phyloP scores from a whole-genome alignment of 768 basidiomycete species.

The Xerocomus spinulosus region DNA sequence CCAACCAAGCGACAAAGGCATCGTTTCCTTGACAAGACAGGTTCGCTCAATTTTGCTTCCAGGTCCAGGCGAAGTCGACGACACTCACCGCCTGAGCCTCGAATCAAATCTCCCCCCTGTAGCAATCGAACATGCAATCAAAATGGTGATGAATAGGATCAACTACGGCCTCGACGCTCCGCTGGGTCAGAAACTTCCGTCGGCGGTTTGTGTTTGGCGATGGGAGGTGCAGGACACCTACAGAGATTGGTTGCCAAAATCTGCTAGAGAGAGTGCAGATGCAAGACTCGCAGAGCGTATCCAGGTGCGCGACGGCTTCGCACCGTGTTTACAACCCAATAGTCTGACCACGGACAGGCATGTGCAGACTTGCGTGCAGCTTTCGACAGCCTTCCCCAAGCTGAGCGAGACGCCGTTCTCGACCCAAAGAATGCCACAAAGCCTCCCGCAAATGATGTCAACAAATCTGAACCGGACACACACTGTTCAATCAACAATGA shows the following conservation, averaged over 20 bases:
- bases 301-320: constrained; percentile 42
- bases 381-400: constrained; percentile 55
- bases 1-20: constrained; percentile 62
- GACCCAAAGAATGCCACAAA: constrained; percentile 41
- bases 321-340: neutral
- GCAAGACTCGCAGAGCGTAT: constrained; percentile 57
- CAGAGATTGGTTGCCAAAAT: constrained; percentile 63
- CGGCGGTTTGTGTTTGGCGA: constrained; percentile 70
- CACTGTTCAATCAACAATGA: constrained; percentile 1
- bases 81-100: constrained; percentile 30
- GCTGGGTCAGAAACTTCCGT: constrained; percentile 50
- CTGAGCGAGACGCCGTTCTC: constrained; percentile 53
- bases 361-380: constrained; percentile 49
- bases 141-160: constrained; percentile 54
- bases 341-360: constrained; percentile 40
- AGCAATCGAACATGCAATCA: constrained; percentile 62
- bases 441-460: constrained; percentile 35
- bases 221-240: constrained; percentile 75
- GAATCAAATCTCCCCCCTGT: constrained; percentile 40
- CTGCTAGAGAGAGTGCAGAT: constrained; percentile 57
- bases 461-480: constrained; percentile 15
- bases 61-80: constrained; percentile 51
- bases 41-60: constrained; percentile 69
- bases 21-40: constrained; percentile 58
- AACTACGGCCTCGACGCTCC: constrained; percentile 75